These are phyloP conservation scores for Euclidium syriacum DNA, from an alignment of 345 rosid genomes.

Conservation along the genomic window DNA sequence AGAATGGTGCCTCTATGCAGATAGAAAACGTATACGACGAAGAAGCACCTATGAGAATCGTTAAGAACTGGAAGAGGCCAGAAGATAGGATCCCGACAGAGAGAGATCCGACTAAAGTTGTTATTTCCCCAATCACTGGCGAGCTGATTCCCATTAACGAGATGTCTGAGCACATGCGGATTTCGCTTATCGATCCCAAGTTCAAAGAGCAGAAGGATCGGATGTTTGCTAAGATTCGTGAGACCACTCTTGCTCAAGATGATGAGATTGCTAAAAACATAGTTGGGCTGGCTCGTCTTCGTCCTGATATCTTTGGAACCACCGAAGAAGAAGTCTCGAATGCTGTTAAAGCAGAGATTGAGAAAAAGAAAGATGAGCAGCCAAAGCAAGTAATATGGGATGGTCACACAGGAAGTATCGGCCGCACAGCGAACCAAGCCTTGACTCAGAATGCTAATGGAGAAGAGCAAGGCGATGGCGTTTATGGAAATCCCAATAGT, in stretches of 20 bases:
- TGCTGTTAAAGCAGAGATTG: constrained; percentile 91
- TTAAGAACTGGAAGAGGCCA: constrained; percentile 93
- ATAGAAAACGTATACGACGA: constrained; percentile 40
- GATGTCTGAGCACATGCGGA: constrained; percentile 93
- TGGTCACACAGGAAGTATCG: constrained; percentile 90
- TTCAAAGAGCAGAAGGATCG: constrained; percentile 91
- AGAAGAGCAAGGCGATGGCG: constrained; percentile 53
- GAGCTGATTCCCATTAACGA: constrained; percentile 84
- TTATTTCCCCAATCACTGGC: constrained; percentile 80
- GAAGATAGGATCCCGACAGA: constrained; percentile 78
- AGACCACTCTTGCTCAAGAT: constrained; percentile 88
- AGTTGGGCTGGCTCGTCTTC: constrained; percentile 75
- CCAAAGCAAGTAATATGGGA: constrained; percentile 95
- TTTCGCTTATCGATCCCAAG: constrained; percentile 89
- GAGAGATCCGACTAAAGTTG: constrained; percentile 76
- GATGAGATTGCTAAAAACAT: constrained; percentile 89
- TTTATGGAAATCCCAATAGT: constrained; percentile 36
- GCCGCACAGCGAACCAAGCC: constrained; percentile 88
- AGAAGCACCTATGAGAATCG: constrained; percentile 85
- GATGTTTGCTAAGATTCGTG: constrained; percentile 91
- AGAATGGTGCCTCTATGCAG: constrained; percentile 41
- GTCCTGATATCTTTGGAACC: constrained; percentile 94
- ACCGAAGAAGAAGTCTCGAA: constrained; percentile 95
- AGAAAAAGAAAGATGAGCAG: constrained; percentile 90
- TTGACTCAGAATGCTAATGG: constrained; percentile 55